phyloP scores from a whole-genome alignment of 2,329 filamentous ascomycete species.

The Xylaria sp. region DNA sequence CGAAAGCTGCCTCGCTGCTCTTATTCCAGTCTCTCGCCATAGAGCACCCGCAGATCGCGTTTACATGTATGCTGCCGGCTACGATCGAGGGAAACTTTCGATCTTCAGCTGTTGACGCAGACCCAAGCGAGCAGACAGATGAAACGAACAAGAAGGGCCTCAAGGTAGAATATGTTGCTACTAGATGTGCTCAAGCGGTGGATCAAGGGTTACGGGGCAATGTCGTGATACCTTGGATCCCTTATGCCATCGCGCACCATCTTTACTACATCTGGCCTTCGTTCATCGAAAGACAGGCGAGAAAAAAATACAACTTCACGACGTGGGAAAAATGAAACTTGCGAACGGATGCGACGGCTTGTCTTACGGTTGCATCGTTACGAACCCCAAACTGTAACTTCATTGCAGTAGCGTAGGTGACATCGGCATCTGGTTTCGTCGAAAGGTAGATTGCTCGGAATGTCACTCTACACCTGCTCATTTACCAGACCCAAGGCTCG shows the following conservation, averaged over 20 bases:
- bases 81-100: conserved; percentile 52
- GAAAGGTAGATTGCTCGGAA: not conserved
- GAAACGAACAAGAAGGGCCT: conserved; percentile 48
- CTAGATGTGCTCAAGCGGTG: conserved; percentile 46
- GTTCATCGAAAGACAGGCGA: conserved; percentile 45
- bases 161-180: conserved; percentile 47
- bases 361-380: conserved; percentile 5
- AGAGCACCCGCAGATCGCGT: conserved; percentile 48
- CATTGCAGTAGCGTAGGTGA: not conserved
- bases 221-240: conserved; percentile 48
- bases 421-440: not conserved
- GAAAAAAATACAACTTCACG: conserved; percentile 48
- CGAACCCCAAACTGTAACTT: conserved; percentile 19
- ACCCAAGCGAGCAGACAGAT: conserved; percentile 33
- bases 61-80: conserved; percentile 47
- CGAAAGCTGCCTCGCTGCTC: conserved; percentile 49
- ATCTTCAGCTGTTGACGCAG: conserved; percentile 49
- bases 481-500: not conserved
- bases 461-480: conserved; percentile 9
- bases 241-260: conserved; percentile 46
- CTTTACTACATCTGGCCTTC: conserved; percentile 49
- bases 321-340: conserved; percentile 4
- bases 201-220: conserved; percentile 44
- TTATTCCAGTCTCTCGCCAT: conserved; percentile 50
- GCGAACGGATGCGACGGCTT: not conserved